These are phyloP conservation scores for Heracleum sosnowskyi DNA, from an alignment of 129 eudicot genomes.

Conservation along the genomic window DNA sequence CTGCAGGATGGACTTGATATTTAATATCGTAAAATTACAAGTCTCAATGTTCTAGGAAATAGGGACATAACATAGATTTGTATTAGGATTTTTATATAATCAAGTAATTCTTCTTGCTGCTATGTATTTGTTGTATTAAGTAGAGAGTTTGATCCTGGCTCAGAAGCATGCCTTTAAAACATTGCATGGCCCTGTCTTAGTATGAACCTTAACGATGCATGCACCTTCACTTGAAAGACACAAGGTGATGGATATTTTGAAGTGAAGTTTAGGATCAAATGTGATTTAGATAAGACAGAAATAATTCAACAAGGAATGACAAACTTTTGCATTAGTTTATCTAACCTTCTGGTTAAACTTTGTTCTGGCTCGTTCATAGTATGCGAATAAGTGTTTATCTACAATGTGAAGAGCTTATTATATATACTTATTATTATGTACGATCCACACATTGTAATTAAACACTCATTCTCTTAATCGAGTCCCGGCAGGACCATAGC, in stretches of 20 bases:
- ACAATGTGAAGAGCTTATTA: too few species aligned
- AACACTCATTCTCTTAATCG: not conserved
- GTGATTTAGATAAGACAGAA: not conserved
- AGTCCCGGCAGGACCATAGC: not conserved
- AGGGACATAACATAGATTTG: not conserved
- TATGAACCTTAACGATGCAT: not conserved
- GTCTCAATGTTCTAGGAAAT: not conserved
- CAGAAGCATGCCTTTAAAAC: not conserved
- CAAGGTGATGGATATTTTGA: not conserved
- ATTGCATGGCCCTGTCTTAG: not conserved
- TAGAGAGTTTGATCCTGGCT: not conserved
- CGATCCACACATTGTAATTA: too few species aligned
- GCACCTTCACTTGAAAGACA: not conserved
- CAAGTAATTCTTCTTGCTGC: not conserved
- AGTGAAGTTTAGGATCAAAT: not conserved
- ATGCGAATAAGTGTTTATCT: not conserved
- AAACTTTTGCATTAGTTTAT: not conserved
- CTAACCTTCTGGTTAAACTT: not conserved
- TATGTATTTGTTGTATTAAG: too few species aligned
- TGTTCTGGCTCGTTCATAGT: not conserved
- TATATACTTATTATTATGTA: too few species aligned
- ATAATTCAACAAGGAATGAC: not conserved
- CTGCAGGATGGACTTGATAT: not conserved
- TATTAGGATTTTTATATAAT: not conserved
- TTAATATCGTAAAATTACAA: not conserved